Conservation (phyloP, 192 early-diverging fungal genomes). For the Entophlyctis helioformis region DNA sequence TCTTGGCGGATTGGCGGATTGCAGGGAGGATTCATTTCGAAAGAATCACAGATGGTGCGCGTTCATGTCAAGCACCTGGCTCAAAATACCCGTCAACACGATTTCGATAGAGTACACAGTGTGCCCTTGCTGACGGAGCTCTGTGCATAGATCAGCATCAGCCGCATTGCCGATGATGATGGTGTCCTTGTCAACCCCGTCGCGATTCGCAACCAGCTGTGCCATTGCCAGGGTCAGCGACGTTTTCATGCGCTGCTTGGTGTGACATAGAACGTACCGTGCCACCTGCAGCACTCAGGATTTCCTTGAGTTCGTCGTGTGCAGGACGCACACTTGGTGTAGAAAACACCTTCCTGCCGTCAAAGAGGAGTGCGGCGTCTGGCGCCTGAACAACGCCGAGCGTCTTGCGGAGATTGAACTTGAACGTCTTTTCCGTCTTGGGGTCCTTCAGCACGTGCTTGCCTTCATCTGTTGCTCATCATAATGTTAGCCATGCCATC, state of each 20-base stretch:
- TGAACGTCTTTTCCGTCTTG: constrained; percentile 20
- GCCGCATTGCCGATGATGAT: constrained; percentile 16
- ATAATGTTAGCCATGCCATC: background rate
- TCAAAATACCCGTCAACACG: constrained; percentile 31
- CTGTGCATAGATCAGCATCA: constrained; percentile 13
- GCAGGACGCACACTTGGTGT: constrained; percentile 21
- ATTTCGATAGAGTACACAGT: constrained; percentile 24
- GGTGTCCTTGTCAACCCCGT: constrained; percentile 1
- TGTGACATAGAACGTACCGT: constrained; percentile 10
- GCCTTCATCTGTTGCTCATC: constrained; percentile 14
- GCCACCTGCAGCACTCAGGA: constrained; percentile 28
- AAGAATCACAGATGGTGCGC: no score
- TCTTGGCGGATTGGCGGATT: no score
- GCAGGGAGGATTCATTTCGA: no score
- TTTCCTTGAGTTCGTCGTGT: constrained; percentile 22
- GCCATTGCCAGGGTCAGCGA: background rate
- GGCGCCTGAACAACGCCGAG: constrained; percentile 2
- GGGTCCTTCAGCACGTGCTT: constrained; percentile 30
- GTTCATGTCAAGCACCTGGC: no score
- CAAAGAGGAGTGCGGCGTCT: constrained; percentile 6
- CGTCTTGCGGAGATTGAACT: constrained; percentile 18
- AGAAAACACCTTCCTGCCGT: constrained; percentile 16
- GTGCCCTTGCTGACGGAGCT: constrained; percentile 10
- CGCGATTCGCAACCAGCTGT: background rate
- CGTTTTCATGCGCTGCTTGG: background rate